These are phyloP conservation scores for Colletotrichum agaves DNA, from an alignment of 2,329 filamentous ascomycete species.

Conservation along the genomic window DNA sequence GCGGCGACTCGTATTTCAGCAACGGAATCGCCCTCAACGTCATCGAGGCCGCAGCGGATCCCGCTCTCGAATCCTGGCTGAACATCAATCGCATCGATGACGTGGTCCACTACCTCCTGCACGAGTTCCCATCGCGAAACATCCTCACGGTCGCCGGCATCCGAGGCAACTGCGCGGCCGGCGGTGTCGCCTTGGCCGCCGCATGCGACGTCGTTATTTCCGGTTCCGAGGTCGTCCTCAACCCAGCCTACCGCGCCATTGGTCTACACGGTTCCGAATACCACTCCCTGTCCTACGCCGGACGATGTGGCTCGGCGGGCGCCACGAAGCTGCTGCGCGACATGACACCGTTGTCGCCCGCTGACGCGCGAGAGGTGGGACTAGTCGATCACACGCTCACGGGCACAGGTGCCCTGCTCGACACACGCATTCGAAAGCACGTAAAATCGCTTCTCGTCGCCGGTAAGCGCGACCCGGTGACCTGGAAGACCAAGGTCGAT, in stretches of 20 bases:
- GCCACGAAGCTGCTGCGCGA: slow-evolving; percentile 46
- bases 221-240: slow-evolving; percentile 51
- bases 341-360: slow-evolving; percentile 52
- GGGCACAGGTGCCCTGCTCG: slow-evolving; percentile 45
- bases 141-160: slow-evolving; percentile 52
- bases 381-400: slow-evolving; percentile 53
- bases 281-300: slow-evolving; percentile 52
- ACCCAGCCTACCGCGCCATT: slow-evolving; percentile 53
- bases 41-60: slow-evolving; percentile 51
- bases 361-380: slow-evolving; percentile 50
- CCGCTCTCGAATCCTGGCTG: slow-evolving; percentile 52
- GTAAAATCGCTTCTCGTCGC: slow-evolving; percentile 45
- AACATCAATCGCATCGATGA: slow-evolving; percentile 58
- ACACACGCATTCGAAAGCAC: slow-evolving; percentile 49
- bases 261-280: slow-evolving; percentile 53
- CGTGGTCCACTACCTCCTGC: slow-evolving; percentile 50
- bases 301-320: slow-evolving; percentile 48
- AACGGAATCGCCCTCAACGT: slow-evolving; percentile 57
- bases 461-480: slow-evolving; percentile 27
- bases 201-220: slow-evolving; percentile 51
- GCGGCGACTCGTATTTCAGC: slow-evolving; percentile 53
- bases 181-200: slow-evolving; percentile 54
- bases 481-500: slow-evolving; percentile 50
- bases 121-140: slow-evolving; percentile 48
- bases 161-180: slow-evolving; percentile 54